Evolutionary conservation across 2,329 filamentous ascomycete species (phyloP).

Genomic region (Aspergillus sp.): DNA sequence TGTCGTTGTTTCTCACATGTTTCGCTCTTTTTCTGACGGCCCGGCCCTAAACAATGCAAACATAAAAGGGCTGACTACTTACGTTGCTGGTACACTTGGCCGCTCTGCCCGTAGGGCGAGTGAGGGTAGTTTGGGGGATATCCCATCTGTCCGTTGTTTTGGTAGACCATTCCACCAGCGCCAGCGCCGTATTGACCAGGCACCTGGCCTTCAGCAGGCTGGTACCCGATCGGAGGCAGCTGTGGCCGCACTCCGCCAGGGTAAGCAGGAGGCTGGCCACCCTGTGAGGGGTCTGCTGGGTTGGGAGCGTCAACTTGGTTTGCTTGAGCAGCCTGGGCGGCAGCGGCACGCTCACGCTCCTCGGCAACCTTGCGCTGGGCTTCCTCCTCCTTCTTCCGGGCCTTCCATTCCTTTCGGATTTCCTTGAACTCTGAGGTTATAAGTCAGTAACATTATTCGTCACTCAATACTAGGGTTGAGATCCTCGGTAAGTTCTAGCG

Average conservation of each 20-base stretch:
- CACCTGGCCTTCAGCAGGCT: constrained; percentile 59
- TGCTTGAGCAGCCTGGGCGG: constrained; percentile 55
- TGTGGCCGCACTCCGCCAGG: constrained; percentile 63
- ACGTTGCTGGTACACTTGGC: constrained; percentile 56
- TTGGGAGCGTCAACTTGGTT: constrained; percentile 52
- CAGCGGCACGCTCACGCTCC: constrained; percentile 73
- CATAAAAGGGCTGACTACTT: constrained; percentile 43
- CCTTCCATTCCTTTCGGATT: constrained; percentile 98
- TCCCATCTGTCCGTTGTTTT: constrained; percentile 53
- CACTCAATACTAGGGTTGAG: not conserved
- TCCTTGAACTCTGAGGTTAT: constrained; percentile 86
- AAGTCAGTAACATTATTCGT: constrained; percentile 23
- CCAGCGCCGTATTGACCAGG: constrained; percentile 69
- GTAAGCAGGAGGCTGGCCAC: constrained; percentile 49
- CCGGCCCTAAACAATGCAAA: constrained; percentile 29
- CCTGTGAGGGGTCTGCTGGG: constrained; percentile 53
- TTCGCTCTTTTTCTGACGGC: constrained; percentile 20
- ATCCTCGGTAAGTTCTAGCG: constrained; percentile 52
- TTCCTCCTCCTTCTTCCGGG: constrained; percentile 98
- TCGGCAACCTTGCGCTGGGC: constrained; percentile 86
- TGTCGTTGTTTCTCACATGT: constrained; percentile 8
- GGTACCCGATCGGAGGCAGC: constrained; percentile 76
- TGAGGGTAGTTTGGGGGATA: constrained; percentile 55
- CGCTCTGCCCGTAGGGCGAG: constrained; percentile 55
- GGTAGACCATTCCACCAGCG: constrained; percentile 52